Conservation (phyloP, 306 rosid genomes). For the Rosa multiflora region DNA sequence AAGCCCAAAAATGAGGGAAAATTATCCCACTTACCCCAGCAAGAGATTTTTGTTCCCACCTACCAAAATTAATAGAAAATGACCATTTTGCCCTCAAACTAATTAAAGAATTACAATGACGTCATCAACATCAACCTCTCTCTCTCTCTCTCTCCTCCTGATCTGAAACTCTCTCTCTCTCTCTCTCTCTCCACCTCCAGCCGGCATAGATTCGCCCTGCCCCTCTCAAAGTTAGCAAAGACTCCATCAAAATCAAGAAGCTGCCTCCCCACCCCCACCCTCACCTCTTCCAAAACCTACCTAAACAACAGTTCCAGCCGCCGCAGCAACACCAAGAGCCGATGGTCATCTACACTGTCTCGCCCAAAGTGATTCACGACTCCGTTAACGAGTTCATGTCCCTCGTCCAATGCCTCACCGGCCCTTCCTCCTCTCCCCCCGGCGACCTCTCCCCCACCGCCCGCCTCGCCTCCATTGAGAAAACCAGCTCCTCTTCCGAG, state of each 20-base stretch:
- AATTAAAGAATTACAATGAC: too few relatives aligned
- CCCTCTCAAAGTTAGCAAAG: slow-evolving; percentile 70
- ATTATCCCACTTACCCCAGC: too few relatives aligned
- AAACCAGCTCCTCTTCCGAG: slow-evolving; percentile 50
- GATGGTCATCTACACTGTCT: slow-evolving; percentile 74
- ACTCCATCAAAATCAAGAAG: slow-evolving; percentile 70
- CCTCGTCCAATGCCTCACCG: slow-evolving; percentile 90
- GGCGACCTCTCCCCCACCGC: slow-evolving; percentile 91
- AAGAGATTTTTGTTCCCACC: too few relatives aligned
- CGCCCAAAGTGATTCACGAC: slow-evolving; percentile 76
- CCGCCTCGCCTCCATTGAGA: slow-evolving; percentile 77
- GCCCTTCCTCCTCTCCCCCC: slow-evolving; percentile 43
- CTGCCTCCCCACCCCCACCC: slow-evolving; percentile 53
- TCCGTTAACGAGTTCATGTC: slow-evolving; percentile 71
- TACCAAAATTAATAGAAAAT: too few relatives aligned
- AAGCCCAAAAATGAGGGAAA: too few relatives aligned
- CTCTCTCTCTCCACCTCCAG: too few relatives aligned
- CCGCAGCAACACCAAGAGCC: slow-evolving; percentile 45
- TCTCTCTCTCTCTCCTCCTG: too few relatives aligned
- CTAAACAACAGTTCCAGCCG: neutral
- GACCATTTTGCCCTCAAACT: too few relatives aligned
- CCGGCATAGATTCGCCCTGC: slow-evolving; percentile 45
- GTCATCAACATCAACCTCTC: too few relatives aligned
- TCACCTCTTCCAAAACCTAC: slow-evolving; percentile 28
- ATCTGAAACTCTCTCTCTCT: too few relatives aligned